phyloP scores from a whole-genome alignment of 805 yeast genomes.

The Cyberlindnera lachancei region DNA sequence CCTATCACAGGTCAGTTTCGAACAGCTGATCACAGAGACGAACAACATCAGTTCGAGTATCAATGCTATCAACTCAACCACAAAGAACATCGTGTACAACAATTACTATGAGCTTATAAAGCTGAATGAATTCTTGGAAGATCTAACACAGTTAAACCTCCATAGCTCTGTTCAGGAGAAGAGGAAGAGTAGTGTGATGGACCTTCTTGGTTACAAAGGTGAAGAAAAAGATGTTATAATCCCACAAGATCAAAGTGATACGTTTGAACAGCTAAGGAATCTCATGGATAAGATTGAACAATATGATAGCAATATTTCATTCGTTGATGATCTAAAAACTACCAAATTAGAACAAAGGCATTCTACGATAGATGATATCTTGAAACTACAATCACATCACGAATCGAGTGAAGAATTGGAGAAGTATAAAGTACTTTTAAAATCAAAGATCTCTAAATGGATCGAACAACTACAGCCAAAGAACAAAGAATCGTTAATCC shows the following conservation, averaged over 20 bases:
- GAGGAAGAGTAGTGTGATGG: constrained; percentile 9
- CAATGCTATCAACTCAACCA: constrained; percentile 48
- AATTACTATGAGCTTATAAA: constrained; percentile 69
- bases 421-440: constrained; percentile 2
- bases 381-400: constrained; percentile 1
- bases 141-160: constrained; percentile 22
- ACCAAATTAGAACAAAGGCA: too few species aligned
- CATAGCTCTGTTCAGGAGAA: background rate
- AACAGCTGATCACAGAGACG: constrained; percentile 28
- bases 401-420: constrained; percentile 2
- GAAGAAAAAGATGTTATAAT: background rate
- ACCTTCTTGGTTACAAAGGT: constrained; percentile 6
- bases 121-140: constrained; percentile 47
- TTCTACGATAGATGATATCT: background rate
- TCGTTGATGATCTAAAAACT: too few species aligned
- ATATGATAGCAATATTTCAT: constrained; percentile 10
- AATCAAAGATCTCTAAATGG: constrained; percentile 6
- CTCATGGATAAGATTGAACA: constrained; percentile 19
- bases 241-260: background rate
- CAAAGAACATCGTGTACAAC: constrained; percentile 66
- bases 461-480: constrained; percentile 2
- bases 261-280: constrained; percentile 8
- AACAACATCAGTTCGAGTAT: constrained; percentile 36
- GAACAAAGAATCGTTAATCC: constrained; percentile 4
- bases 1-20: constrained; percentile 23